Evolutionary conservation across 306 rosid species (phyloP).

Genomic region (Coriaria nepalensis): DNA sequence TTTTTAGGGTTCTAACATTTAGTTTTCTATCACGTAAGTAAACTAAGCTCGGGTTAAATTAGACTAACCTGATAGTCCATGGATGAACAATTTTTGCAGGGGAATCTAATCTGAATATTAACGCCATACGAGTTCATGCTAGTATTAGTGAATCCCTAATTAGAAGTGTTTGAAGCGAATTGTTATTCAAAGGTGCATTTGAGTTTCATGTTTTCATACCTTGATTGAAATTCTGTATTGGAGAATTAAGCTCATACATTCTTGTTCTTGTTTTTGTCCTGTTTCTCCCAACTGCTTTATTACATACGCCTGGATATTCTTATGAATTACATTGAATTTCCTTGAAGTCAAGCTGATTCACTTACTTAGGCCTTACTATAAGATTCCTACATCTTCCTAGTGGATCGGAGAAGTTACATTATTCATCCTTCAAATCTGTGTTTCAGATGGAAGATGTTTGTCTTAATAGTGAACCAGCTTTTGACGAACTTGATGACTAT

Average conservation of each 20-base stretch:
- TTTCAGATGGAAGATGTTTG: slow-evolving; percentile 77
- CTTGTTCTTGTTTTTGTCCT: not conserved
- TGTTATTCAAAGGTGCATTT: not conserved
- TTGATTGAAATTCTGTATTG: not conserved
- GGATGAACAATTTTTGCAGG: no score
- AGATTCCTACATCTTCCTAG: not conserved
- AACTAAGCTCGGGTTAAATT: no score
- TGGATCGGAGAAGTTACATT: not conserved
- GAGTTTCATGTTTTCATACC: not conserved
- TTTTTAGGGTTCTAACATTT: no score
- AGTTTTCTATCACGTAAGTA: no score
- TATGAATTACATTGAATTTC: not conserved
- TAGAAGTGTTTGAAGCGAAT: no score
- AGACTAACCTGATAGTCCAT: no score
- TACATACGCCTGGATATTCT: not conserved
- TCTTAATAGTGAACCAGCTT: slow-evolving; percentile 45
- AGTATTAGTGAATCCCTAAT: no score
- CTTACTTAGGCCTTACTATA: not conserved
- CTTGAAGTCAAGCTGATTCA: slow-evolving; percentile 3
- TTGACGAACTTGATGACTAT: slow-evolving; percentile 36
- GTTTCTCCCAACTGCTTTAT: not conserved
- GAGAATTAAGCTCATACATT: not conserved
- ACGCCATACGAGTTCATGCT: no score
- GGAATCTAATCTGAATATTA: no score
- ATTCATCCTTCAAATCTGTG: slow-evolving; percentile 9